A percentile compares a stretch with the other conserved stretches of the same genome.
phyloP scores from a whole-genome alignment of 257 asterid genomes.

The Orobanche coerulescens region DNA sequence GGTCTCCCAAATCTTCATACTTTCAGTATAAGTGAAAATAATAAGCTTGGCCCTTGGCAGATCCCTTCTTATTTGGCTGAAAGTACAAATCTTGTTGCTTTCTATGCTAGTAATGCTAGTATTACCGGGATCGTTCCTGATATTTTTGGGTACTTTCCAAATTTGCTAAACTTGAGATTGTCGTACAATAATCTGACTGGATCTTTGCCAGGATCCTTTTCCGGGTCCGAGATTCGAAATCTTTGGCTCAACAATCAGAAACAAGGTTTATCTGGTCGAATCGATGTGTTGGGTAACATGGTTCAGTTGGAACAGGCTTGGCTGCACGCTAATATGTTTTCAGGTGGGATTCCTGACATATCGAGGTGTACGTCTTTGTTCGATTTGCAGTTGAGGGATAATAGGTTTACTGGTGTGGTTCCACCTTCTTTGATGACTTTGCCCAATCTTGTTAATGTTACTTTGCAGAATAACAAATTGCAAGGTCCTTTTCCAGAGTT shows the following conservation, averaged over 20 bases:
- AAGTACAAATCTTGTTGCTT: conserved; percentile 39
- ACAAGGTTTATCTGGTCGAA: conserved; percentile 50
- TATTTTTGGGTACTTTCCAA: conserved; percentile 47
- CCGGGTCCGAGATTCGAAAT: conserved; percentile 55
- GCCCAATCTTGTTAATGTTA: conserved; percentile 43
- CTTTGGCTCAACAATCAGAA: conserved; percentile 78
- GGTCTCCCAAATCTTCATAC: conserved; percentile 42
- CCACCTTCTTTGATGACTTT: conserved; percentile 47
- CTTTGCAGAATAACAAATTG: conserved; percentile 61
- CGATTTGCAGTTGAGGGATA: conserved; percentile 83
- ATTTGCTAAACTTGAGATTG: conserved; percentile 50
- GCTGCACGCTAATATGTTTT: conserved; percentile 64
- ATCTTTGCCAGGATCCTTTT: conserved; percentile 50
- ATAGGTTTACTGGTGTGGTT: conserved; percentile 61
- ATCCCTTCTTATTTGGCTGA: conserved; percentile 49
- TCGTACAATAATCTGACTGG: conserved; percentile 77
- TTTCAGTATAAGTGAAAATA: conserved; percentile 48
- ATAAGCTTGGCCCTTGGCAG: conserved; percentile 43
- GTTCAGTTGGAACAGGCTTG: conserved; percentile 60
- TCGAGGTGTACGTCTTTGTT: conserved; percentile 52
- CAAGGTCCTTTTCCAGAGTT: conserved; percentile 76
- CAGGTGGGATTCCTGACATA: conserved; percentile 79
- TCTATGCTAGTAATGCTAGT: conserved; percentile 55
- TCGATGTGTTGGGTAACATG: conserved; percentile 62
- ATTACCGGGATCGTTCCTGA: conserved; percentile 61